Evolutionary conservation across 371 early-diverging fungal genomes (phyloP).

Genomic region (Mucor irregularis): DNA sequence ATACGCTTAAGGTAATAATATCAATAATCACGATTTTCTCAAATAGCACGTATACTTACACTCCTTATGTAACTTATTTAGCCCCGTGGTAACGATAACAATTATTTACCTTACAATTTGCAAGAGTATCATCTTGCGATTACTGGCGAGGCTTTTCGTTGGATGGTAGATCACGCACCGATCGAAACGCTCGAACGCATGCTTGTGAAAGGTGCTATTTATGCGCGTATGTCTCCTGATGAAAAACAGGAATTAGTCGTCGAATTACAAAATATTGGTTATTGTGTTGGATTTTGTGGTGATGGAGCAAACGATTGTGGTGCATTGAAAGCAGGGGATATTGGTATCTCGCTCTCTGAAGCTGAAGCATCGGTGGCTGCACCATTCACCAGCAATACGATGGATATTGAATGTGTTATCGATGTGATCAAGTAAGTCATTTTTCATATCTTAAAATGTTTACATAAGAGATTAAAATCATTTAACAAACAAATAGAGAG

Average conservation of each 20-base stretch:
- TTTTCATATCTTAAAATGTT: neutral
- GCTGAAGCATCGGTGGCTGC: constrained; percentile 98
- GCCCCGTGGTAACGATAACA: neutral
- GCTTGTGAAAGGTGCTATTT: constrained; percentile 91
- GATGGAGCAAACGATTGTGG: constrained; percentile 99
- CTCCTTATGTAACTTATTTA: neutral
- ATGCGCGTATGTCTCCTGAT: constrained; percentile 99
- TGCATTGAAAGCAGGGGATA: constrained; percentile 97
- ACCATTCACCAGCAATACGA: constrained; percentile 90
- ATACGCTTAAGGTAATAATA: constrained; percentile 58
- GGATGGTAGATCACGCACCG: constrained; percentile 85
- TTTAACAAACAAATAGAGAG: constrained; percentile 60
- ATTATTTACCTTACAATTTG: constrained; percentile 17
- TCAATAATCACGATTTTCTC: constrained; percentile 1
- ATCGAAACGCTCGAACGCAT: constrained; percentile 72
- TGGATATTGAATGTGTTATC: constrained; percentile 91
- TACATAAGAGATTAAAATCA: too few relatives aligned
- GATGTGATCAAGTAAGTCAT: constrained; percentile 76
- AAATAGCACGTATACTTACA: neutral
- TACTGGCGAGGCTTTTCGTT: constrained; percentile 95
- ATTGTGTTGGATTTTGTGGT: constrained; percentile 97
- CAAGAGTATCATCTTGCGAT: constrained; percentile 79
- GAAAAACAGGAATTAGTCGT: constrained; percentile 96
- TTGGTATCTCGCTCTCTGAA: constrained; percentile 96
- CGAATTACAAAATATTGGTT: constrained; percentile 83